Percentiles rank a stretch among this genome's conserved stretches.
Evolutionary conservation across 208 protist species (phyloP).

Genomic region (Wallacemonas sp.): DNA sequence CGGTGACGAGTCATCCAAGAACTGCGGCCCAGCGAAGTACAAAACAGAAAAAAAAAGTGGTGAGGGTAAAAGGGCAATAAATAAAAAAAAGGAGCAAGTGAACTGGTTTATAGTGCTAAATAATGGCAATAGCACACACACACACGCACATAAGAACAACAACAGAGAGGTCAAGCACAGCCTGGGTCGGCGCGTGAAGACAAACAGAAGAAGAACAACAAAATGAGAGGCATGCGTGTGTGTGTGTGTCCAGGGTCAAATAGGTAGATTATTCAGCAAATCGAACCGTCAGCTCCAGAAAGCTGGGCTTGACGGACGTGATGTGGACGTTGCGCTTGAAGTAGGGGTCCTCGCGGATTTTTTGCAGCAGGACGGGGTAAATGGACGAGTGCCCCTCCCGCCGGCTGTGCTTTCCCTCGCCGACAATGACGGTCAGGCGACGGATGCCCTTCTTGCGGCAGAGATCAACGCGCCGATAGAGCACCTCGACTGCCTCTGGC

Average conservation of each 20-base stretch:
- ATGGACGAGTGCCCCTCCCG: slow-evolving; percentile 40
- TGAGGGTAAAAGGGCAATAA: too few species aligned
- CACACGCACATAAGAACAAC: too few species aligned
- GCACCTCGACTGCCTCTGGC: slow-evolving; percentile 66
- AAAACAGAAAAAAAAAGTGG: too few species aligned
- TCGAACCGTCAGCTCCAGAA: slow-evolving; percentile 38
- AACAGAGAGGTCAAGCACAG: too few species aligned
- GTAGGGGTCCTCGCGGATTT: slow-evolving; percentile 41
- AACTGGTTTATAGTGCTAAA: too few species aligned
- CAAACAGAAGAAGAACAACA: too few species aligned
- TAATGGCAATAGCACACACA: too few species aligned
- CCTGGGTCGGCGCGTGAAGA: too few species aligned
- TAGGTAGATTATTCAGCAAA: neutral
- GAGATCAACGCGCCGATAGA: slow-evolving; percentile 64
- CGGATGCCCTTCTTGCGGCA: slow-evolving; percentile 48
- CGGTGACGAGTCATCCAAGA: too few species aligned
- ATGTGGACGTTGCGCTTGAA: slow-evolving; percentile 30
- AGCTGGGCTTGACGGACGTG: slow-evolving; percentile 46
- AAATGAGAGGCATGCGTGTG: slow-evolving; percentile 8
- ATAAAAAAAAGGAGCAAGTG: too few species aligned
- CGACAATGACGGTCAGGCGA: slow-evolving; percentile 57
- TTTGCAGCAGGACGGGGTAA: slow-evolving; percentile 33
- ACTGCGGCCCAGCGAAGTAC: too few species aligned
- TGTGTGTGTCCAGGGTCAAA: neutral
- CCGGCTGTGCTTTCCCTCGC: slow-evolving; percentile 68